phyloP scores from a whole-genome alignment of 176 grass and related monocot genomes.

The Oryza glaberrima region DNA sequence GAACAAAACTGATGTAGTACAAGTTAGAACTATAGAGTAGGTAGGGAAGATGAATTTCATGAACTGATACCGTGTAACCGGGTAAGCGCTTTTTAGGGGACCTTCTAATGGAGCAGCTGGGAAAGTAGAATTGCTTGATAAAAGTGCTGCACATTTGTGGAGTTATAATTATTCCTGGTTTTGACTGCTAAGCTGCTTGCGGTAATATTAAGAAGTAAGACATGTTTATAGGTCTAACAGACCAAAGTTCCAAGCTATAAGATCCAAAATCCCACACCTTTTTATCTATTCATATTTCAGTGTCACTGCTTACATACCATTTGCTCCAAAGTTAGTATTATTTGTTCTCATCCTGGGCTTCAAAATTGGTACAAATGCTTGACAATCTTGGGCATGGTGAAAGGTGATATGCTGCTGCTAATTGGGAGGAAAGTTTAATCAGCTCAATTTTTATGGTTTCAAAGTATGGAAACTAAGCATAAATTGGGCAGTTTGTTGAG shows the following conservation, averaged over 20 bases:
- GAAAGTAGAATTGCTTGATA: constrained; percentile 11
- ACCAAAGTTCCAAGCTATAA: constrained; percentile 15
- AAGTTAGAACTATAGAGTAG: constrained; percentile 11
- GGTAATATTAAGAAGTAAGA: not conserved
- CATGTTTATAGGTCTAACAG: not conserved
- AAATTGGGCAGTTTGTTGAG: no score
- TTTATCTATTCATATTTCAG: not conserved
- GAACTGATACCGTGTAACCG: not conserved
- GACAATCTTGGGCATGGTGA: not conserved
- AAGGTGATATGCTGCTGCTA: no score
- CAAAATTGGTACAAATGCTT: not conserved
- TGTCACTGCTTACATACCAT: not conserved
- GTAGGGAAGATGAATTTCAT: not conserved
- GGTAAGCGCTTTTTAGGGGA: not conserved
- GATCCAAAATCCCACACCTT: not conserved
- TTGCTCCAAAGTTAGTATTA: not conserved
- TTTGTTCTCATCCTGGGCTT: not conserved
- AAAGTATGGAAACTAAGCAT: no score
- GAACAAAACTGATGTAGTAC: not conserved
- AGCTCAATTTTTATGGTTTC: no score
- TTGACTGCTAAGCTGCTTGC: not conserved
- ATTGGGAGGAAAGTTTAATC: no score
- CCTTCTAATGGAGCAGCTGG: not conserved
- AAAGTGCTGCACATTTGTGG: not conserved
- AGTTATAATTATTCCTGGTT: constrained; percentile 8